Evolutionary conservation across 805 yeast species (phyloP).

Genomic region (Cyberlindnera maclurae): DNA sequence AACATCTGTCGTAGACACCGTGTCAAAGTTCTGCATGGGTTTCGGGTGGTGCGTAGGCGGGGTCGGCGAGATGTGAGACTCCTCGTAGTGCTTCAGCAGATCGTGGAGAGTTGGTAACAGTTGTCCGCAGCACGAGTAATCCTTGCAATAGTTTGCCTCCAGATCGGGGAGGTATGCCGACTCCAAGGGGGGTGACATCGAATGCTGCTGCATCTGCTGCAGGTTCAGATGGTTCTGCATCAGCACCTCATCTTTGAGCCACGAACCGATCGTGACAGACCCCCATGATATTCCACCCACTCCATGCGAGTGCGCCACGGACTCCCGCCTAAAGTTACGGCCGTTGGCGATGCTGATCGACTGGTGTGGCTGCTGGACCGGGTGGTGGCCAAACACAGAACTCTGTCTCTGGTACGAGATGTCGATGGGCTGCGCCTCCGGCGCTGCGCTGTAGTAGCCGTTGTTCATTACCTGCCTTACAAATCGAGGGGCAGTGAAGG

Average conservation of each 20-base stretch:
- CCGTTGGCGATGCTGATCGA: constrained; percentile 25
- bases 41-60: constrained; percentile 44
- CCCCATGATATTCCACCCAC: constrained; percentile 99
- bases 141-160: constrained; percentile 95
- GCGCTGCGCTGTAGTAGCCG: constrained; percentile 12
- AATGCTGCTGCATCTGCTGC: constrained; percentile 11
- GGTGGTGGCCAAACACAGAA: constrained; percentile 9
- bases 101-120: constrained; percentile 90
- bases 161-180: constrained; percentile 84
- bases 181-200: constrained; percentile 53
- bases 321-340: constrained; percentile 69
- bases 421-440: constrained; percentile 16
- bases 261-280: constrained; percentile 86
- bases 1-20: constrained; percentile 90
- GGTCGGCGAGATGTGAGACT: constrained; percentile 73
- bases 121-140: constrained; percentile 94
- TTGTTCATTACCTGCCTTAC: constrained; percentile 12
- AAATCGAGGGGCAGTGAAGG: background rate
- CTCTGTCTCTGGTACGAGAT: constrained; percentile 16
- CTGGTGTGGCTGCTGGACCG: constrained; percentile 10
- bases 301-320: constrained; percentile 93
- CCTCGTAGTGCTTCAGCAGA: constrained; percentile 89
- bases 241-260: constrained; percentile 92
- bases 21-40: constrained; percentile 64
- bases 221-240: constrained; percentile 30